Percentiles rank a stretch among this genome's conserved stretches.
Conservation (phyloP, 2,329 filamentous ascomycete genomes). For the Samsoniella hepiali region DNA sequence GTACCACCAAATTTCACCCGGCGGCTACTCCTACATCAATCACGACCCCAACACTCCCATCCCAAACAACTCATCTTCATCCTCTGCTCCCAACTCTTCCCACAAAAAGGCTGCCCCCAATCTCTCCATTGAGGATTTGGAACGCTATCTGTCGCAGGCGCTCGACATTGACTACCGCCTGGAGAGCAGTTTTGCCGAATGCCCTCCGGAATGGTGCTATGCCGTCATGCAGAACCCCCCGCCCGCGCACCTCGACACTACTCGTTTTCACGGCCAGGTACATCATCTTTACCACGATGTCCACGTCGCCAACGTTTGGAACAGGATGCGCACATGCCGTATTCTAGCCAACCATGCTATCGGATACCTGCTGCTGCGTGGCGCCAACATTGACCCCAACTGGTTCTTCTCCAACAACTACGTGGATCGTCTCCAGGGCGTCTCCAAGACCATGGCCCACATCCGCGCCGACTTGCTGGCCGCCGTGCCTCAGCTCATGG, state of each 20-base stretch:
- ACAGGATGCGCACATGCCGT: conserved; percentile 18
- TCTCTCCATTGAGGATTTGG: conserved; percentile 15
- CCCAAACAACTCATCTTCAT: background rate
- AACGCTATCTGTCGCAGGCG: conserved; percentile 17
- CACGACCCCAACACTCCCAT: background rate
- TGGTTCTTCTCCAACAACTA: conserved; percentile 20
- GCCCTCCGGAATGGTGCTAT: conserved; percentile 17
- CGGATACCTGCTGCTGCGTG: conserved; percentile 12
- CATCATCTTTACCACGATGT: conserved; percentile 19
- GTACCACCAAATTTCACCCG: conserved; percentile 17
- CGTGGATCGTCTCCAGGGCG: conserved; percentile 16
- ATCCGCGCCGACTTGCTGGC: conserved; percentile 16
- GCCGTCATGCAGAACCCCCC: conserved; percentile 11
- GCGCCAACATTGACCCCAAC: conserved; percentile 18
- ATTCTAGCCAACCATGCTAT: conserved; percentile 19
- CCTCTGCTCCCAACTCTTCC: background rate
- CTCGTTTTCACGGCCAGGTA: conserved; percentile 11
- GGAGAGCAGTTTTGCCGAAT: conserved; percentile 17
- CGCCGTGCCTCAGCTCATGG: conserved; percentile 18
- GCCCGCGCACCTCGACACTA: background rate
- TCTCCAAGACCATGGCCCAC: conserved; percentile 16
- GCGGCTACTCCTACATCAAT: conserved; percentile 15
- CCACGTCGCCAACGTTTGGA: conserved; percentile 18
- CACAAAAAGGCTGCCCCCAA: conserved; percentile 10
- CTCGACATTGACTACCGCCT: conserved; percentile 19